Evolutionary conservation across 257 asterid species (phyloP), one percentile per base, ranked within the genome.

Genomic region (Leonotis leonurus): DNA sequence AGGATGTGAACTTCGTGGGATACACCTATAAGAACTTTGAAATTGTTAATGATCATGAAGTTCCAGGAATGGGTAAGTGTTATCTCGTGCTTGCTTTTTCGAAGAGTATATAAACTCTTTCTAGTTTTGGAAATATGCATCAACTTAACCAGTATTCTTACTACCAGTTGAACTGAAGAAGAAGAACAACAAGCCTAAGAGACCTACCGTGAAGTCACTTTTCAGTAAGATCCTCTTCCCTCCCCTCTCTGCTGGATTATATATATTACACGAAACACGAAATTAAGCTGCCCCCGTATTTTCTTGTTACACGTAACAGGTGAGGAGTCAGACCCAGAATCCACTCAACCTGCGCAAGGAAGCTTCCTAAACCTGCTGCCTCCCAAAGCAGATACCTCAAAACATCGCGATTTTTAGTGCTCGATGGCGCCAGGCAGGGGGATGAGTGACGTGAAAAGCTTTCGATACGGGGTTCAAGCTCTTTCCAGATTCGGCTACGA

Each of bases 1-100:
- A 93, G 81, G 99, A 93, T 32, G 97, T 85, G 80, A 93, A 93
- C 79, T 93, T 93, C 70, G 68, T 93, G 94, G 99, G 99, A 40
- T 93, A 93, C 78, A 93, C 99, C 72, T 93, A 89, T 60, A 93
- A 89, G 79, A 93, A 93, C 74, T 89, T 85, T 56, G 99, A 93
- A 79, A 93, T 90, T 50, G 94, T 87, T 60, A 90, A 87, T 56
- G 97, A 90, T 44, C 89, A 90, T 14, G 94, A 87, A 63, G 95
- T 87, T 58, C 83, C 94, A 12, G 95, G 95, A 74, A 80, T 90
- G 40, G 84, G 97, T 90, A 83, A 56, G 57, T 48, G 25, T 24
- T 70, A 22, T 33, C 33, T 41, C 49, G 61, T 13, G 41, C 36
- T 49, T 52, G 35, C 75, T 58, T 55, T 51, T 52, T 53, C 60